Conservation (phyloP, 768 basidiomycete genomes). For the Brasilioporus rufonigricans region DNA sequence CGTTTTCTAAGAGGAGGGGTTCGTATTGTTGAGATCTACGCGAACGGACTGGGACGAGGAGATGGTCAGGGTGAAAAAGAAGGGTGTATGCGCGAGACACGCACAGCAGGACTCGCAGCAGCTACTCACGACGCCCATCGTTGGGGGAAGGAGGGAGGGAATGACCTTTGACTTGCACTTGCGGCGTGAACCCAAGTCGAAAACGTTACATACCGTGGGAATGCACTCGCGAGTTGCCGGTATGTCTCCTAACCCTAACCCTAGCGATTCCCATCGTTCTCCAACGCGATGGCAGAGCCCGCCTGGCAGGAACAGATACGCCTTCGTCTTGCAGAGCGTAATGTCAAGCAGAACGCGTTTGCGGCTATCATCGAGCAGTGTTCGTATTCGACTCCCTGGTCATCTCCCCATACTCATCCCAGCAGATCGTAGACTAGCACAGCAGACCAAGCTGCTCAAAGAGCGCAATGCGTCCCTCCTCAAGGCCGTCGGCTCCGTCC, state of each 20-base stretch:
- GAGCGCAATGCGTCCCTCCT: slow-evolving; percentile 89
- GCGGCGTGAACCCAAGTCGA: slow-evolving; percentile 11
- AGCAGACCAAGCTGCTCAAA: slow-evolving; percentile 88
- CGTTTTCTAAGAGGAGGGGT: slow-evolving; percentile 84
- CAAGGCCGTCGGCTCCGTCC: slow-evolving; percentile 76
- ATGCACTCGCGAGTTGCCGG: slow-evolving; percentile 22
- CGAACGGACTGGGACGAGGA: slow-evolving; percentile 59
- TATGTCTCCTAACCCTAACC: slow-evolving; percentile 25
- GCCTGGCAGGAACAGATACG: slow-evolving; percentile 83
- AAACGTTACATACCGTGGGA: slow-evolving; percentile 26
- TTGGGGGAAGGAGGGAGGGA: slow-evolving; percentile 1
- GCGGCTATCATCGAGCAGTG: slow-evolving; percentile 91
- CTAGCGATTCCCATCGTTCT: slow-evolving; percentile 10
- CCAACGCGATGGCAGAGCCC: slow-evolving; percentile 68
- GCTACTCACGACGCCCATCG: slow-evolving; percentile 75
- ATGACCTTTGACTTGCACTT: slow-evolving; percentile 6
- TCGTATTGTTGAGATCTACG: slow-evolving; percentile 86
- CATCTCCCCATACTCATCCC: slow-evolving; percentile 11
- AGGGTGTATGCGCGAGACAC: slow-evolving; percentile 29
- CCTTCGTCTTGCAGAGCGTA: slow-evolving; percentile 77
- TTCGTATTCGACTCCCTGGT: slow-evolving; percentile 38
- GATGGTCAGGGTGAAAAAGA: slow-evolving; percentile 11
- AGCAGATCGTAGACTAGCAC: slow-evolving; percentile 86
- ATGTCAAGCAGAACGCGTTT: slow-evolving; percentile 77
- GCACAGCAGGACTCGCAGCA: slow-evolving; percentile 84